A percentile compares a stretch with the other conserved stretches of the same genome.
phyloP scores from a whole-genome alignment of 2,329 filamentous ascomycete genomes.

The Diaporthe helianthi region DNA sequence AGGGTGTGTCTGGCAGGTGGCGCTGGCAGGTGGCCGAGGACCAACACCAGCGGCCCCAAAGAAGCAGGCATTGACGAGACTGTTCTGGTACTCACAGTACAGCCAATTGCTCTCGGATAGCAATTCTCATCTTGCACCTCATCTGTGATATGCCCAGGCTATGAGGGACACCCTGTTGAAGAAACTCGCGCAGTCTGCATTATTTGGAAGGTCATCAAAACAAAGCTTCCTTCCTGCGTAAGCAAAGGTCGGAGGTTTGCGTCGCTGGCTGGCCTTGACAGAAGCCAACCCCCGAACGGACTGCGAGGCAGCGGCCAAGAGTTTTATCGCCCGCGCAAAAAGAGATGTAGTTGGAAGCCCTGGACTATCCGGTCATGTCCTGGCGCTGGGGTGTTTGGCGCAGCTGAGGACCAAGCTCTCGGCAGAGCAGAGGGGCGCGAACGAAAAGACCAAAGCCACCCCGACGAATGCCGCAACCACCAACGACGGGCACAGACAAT shows the following conservation, averaged over 20 bases:
- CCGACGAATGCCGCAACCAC: not conserved
- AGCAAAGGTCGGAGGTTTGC: not conserved
- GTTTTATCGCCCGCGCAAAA: not conserved
- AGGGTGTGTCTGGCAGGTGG: not conserved
- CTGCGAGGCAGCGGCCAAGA: not conserved
- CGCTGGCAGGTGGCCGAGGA: not conserved
- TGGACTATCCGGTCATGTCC: not conserved
- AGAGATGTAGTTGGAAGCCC: not conserved
- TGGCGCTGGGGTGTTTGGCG: not conserved
- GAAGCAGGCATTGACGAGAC: not conserved
- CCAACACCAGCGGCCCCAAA: not conserved
- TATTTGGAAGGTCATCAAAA: constrained; percentile 30
- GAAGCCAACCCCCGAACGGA: not conserved
- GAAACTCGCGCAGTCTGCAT: constrained; percentile 43
- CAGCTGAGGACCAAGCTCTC: not conserved
- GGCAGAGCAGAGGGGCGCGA: not conserved
- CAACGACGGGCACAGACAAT: not conserved
- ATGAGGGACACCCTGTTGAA: constrained; percentile 39
- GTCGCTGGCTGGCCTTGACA: not conserved
- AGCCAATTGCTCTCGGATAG: constrained; percentile 86
- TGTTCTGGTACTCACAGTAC: constrained; percentile 53
- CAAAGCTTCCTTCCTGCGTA: not conserved
- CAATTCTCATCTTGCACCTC: constrained; percentile 73
- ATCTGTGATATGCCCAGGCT: constrained; percentile 39
- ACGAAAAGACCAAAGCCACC: not conserved